Conservation (phyloP, 805 yeast species). For the Candida chauliodis region DNA sequence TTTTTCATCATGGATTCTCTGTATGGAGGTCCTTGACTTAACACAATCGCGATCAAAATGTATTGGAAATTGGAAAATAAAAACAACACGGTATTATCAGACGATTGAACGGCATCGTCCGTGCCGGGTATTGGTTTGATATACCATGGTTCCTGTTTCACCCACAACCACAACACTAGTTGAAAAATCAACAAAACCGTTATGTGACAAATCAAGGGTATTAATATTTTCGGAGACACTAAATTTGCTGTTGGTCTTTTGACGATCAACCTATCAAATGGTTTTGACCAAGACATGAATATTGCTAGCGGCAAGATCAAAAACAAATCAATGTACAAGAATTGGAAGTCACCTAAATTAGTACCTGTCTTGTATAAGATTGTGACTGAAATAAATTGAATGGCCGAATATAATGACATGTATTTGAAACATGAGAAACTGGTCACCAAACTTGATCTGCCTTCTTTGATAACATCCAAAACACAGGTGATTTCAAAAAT, state of each 20-base stretch:
- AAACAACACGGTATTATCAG: conserved; percentile 88
- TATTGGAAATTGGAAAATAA: conserved; percentile 84
- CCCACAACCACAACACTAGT: conserved; percentile 58
- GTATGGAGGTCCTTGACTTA: conserved; percentile 92
- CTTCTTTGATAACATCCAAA: conserved; percentile 85
- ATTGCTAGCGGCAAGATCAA: conserved; percentile 92
- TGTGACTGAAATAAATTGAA: conserved; percentile 86
- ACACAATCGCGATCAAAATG: conserved; percentile 74
- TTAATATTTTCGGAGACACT: conserved; percentile 81
- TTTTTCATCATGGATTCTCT: conserved; percentile 71
- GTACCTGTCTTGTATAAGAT: conserved; percentile 84
- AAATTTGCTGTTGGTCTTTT: conserved; percentile 93
- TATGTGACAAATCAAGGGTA: conserved; percentile 81
- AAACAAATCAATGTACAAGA: conserved; percentile 86
- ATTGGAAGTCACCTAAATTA: conserved; percentile 95
- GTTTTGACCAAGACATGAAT: conserved; percentile 96
- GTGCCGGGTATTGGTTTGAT: conserved; percentile 71
- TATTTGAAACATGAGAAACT: conserved; percentile 96
- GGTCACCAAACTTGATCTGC: conserved; percentile 91
- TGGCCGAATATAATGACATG: conserved; percentile 96
- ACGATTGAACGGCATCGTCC: conserved; percentile 72
- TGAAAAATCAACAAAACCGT: conserved; percentile 63
- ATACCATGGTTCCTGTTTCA: conserved; percentile 69
- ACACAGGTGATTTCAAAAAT: conserved; percentile 91
- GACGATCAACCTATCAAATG: conserved; percentile 53